Conservation (phyloP, 306 rosid genomes). For the Medicago ruthenica region DNA sequence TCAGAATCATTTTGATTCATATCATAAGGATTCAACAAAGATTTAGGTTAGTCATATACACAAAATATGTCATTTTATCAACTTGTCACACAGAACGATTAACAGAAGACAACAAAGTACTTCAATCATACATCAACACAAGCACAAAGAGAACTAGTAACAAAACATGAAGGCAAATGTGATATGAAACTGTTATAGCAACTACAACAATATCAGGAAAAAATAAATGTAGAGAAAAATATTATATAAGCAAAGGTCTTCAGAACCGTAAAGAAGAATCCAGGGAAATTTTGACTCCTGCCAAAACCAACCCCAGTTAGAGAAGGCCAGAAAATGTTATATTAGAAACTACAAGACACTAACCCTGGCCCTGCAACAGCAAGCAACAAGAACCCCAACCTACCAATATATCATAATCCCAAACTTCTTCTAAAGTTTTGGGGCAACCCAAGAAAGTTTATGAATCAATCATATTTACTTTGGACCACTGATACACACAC, state of each 20-base stretch:
- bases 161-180: not conserved
- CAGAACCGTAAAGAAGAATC: not conserved
- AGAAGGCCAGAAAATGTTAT: no score
- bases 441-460: slow-evolving; percentile 9
- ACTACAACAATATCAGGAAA: not conserved
- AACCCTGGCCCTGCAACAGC: not conserved
- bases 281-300: slow-evolving; percentile 6
- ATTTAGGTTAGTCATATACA: not conserved
- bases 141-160: not conserved
- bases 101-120: not conserved
- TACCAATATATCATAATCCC: not conserved
- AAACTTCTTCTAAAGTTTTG: not conserved
- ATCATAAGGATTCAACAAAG: not conserved
- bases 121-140: not conserved
- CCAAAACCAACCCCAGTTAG: not conserved
- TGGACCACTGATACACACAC: not conserved
- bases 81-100: not conserved
- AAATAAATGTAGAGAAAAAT: not conserved
- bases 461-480: slow-evolving; percentile 16
- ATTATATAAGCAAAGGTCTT: not conserved
- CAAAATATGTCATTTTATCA: not conserved
- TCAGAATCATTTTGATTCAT: not conserved
- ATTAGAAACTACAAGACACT: not conserved
- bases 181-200: not conserved
- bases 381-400: slow-evolving; percentile 10